phyloP scores from a whole-genome alignment of 441 rosid genomes.

The Jatropha podagrica region DNA sequence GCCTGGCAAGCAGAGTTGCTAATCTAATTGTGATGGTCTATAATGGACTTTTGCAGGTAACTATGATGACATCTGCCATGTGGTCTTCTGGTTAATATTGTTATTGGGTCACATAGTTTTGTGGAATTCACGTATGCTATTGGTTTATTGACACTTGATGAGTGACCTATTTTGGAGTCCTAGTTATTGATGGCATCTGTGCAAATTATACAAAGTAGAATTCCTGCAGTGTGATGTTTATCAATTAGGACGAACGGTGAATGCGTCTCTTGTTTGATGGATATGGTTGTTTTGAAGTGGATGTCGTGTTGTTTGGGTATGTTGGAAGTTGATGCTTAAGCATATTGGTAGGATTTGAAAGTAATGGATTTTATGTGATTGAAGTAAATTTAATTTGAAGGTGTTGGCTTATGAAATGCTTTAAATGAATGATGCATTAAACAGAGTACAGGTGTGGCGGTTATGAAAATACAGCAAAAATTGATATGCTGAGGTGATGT shows the following conservation, averaged over 20 bases:
- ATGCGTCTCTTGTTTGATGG: slow-evolving; percentile 14
- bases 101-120: slow-evolving; percentile 30
- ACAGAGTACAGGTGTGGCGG: neutral
- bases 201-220: slow-evolving; percentile 20
- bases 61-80: slow-evolving; percentile 35
- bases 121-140: slow-evolving; percentile 23
- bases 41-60: slow-evolving; percentile 49
- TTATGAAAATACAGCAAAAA: neutral
- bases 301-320: slow-evolving; percentile 6
- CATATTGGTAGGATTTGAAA: slow-evolving; percentile 5
- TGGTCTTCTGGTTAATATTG: slow-evolving; percentile 37
- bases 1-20: neutral
- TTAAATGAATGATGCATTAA: slow-evolving; percentile 3
- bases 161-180: slow-evolving; percentile 30
- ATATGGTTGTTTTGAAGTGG: slow-evolving; percentile 22
- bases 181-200: slow-evolving; percentile 19
- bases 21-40: slow-evolving; percentile 6
- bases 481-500: slow-evolving; percentile 18
- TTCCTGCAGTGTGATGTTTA: slow-evolving; percentile 21
- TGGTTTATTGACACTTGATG: slow-evolving; percentile 27
- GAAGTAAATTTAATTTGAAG: slow-evolving; percentile 9
- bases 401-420: slow-evolving; percentile 12
- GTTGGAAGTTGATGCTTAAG: too few relatives aligned
- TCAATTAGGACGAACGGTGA: slow-evolving; percentile 18
- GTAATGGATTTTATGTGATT: slow-evolving; percentile 10